Evolutionary conservation across 345 rosid genomes (phyloP).

Genomic region (Rhizophora mangle): DNA sequence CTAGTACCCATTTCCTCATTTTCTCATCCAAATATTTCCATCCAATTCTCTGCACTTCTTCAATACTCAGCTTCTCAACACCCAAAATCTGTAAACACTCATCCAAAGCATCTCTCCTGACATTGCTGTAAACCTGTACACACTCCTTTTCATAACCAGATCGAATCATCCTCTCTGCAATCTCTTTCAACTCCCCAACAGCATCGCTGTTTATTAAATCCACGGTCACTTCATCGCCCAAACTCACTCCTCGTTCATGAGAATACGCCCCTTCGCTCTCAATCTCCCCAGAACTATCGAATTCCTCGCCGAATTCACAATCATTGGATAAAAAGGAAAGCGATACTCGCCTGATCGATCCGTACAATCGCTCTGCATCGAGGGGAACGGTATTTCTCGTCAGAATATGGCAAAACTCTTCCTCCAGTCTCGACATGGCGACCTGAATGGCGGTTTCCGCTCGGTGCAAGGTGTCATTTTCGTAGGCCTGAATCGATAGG

Average conservation of each 20-base stretch:
- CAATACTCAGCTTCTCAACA: conserved; percentile 88
- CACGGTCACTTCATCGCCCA: conserved; percentile 70
- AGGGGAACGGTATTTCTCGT: conserved; percentile 77
- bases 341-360: conserved; percentile 78
- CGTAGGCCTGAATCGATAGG: conserved; percentile 44
- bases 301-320: conserved; percentile 65
- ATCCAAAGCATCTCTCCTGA: conserved; percentile 78
- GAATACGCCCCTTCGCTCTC: conserved; percentile 54
- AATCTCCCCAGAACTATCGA: conserved; percentile 66
- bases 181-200: conserved; percentile 61
- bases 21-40: conserved; percentile 93
- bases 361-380: conserved; percentile 65
- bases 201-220: conserved; percentile 72
- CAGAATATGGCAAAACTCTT: conserved; percentile 80
- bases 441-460: conserved; percentile 81
- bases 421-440: conserved; percentile 90
- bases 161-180: conserved; percentile 82
- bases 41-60: conserved; percentile 88
- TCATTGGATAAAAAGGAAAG: conserved; percentile 54
- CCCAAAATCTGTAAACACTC: conserved; percentile 77
- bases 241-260: conserved; percentile 86
- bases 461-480: conserved; percentile 58
- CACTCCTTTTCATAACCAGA: conserved; percentile 95
- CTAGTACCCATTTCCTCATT: conserved; percentile 97
- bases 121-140: conserved; percentile 74